phyloP scores from a whole-genome alignment of 768 basidiomycete species.

The Mycena kentingensis region DNA sequence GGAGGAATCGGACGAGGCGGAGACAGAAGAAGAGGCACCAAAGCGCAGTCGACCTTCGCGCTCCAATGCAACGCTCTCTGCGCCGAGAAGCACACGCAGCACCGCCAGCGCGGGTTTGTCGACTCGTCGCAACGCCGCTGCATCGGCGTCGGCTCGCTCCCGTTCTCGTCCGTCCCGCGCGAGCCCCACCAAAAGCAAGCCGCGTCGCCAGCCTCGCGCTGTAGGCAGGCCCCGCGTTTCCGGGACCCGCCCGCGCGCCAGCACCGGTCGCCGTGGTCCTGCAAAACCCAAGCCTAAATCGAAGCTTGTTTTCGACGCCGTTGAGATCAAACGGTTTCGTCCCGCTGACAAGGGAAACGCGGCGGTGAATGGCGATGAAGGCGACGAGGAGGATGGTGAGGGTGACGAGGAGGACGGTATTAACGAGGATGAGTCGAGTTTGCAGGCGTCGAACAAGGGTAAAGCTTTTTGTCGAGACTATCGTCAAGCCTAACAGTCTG shows the following conservation, averaged over 20 bases:
- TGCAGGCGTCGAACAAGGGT: not conserved
- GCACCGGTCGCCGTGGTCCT: no score
- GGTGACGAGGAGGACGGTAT: slow-evolving; percentile 16
- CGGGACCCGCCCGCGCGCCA: not conserved
- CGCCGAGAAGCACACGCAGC: no score
- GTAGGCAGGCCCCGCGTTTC: not conserved
- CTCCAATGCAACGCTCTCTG: no score
- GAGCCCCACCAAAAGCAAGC: no score
- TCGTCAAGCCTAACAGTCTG: no score
- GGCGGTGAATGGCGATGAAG: not conserved
- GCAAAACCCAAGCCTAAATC: slow-evolving; percentile 8
- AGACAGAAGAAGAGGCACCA: not conserved
- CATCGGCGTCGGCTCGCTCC: no score
- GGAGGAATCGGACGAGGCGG: not conserved
- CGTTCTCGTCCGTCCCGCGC: no score
- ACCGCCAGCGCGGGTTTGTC: no score
- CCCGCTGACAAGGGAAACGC: not conserved
- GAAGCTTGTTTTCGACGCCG: slow-evolving; percentile 16
- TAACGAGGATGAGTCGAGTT: not conserved
- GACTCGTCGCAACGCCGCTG: no score
- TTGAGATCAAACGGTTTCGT: slow-evolving; percentile 9
- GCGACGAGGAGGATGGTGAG: not conserved
- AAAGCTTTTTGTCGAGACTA: not conserved
- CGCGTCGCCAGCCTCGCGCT: no score
- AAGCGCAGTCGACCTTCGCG: not conserved